Base-by-base conservation (phyloP, 208 protist species). In the Acanthamoeba polyphaga region DNA sequence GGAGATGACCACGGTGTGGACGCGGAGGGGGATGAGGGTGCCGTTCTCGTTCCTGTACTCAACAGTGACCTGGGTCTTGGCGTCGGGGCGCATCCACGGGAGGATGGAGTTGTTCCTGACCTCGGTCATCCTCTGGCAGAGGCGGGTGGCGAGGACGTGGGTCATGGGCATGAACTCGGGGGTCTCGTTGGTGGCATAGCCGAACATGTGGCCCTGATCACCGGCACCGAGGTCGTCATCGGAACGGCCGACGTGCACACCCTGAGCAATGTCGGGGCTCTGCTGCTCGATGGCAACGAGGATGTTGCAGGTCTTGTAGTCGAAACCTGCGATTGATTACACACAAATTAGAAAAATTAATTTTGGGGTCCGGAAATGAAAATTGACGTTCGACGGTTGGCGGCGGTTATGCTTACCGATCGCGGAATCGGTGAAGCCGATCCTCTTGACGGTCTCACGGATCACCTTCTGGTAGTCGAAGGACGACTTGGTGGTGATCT, bases 121-220 rank as follows among this genome's bases (percentile, higher is more conserved):
- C 94, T 99, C 99, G 93, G 98, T 99, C 74, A 99, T 97, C 95
- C 98, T 98, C 68, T 97, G 93, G 70, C 98, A 99, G 38, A 99
- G 98, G 55, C 98, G 96, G 62, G 98, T 98, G 10, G 99, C 98
- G 3, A 99, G 98, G 89, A 99, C 96, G 96, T 99, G 99, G 60
- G 99, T 99, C 70, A 99, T 96, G 76, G 99, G 99, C 99, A 99
- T 99, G 34, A 99, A 93, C 95, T 99, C 98, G 95, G 97, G 97
- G 74, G 99, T 99, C 98, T 99, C 99, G 97, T 99, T 98, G 64
- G 99, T 99, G 62, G 99, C 99, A 96, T 99, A 99, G 82, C 99
- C 99, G 96, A 99, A 99, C 99, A 99, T 99, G 97, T 99, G 98
- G 87, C 99, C 99, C 95, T 99, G 99, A 96, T 99, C 99, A 95